phyloP scores from a whole-genome alignment of 2,329 filamentous ascomycete species.

The Pseudocercospora musae region DNA sequence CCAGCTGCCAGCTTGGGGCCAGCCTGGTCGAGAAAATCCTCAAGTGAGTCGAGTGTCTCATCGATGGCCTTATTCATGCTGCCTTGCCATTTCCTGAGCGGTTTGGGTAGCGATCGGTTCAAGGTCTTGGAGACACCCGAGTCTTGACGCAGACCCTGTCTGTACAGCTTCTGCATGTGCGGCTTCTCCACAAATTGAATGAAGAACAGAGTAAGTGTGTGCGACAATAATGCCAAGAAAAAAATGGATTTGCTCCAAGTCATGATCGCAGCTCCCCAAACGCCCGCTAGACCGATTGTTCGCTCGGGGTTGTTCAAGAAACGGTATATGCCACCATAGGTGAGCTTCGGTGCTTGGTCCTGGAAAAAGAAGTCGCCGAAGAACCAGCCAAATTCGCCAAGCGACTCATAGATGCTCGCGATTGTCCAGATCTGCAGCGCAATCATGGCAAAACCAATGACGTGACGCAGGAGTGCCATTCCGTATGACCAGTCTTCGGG shows the following conservation, averaged over 20 bases:
- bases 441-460: constrained; percentile 75
- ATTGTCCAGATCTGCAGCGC: constrained; percentile 90
- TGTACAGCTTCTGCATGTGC: constrained; percentile 98
- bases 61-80: constrained; percentile 85
- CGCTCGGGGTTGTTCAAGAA: constrained; percentile 98
- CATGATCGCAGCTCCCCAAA: constrained; percentile 92
- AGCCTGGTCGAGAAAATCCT: constrained; percentile 83
- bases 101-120: constrained; percentile 77
- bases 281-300: constrained; percentile 86
- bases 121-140: constrained; percentile 91
- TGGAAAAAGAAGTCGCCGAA: constrained; percentile 99
- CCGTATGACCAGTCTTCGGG: constrained; percentile 84
- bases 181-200: constrained; percentile 92
- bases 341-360: constrained; percentile 81
- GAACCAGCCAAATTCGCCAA: constrained; percentile 98
- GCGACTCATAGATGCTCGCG: constrained; percentile 86
- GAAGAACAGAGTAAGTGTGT: constrained; percentile 80
- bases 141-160: constrained; percentile 74
- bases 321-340: constrained; percentile 95
- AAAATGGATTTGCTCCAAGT: constrained; percentile 87
- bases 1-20: constrained; percentile 82
- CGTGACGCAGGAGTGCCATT: constrained; percentile 80
- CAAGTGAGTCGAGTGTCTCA: constrained; percentile 82
- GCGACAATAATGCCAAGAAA: constrained; percentile 78
- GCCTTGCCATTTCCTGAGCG: constrained; percentile 77